Conservation (phyloP, 495 filamentous ascomycete species). For the Acidiella bohemica region DNA sequence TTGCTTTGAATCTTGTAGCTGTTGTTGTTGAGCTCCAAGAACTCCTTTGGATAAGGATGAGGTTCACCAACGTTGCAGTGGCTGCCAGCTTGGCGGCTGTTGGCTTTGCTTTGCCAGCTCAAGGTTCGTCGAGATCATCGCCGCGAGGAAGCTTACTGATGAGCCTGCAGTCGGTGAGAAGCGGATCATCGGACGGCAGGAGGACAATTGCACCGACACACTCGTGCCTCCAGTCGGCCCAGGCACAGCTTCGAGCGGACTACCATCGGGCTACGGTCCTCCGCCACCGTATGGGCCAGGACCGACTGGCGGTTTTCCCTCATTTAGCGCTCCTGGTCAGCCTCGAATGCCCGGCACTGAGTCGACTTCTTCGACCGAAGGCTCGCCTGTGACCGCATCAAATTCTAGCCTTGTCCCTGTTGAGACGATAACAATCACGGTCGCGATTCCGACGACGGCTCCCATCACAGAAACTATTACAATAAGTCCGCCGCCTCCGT, state of each 20-base stretch:
- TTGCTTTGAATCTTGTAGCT: neutral
- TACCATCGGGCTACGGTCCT: slow-evolving; percentile 1
- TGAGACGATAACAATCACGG: too few relatives aligned
- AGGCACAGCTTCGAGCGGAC: neutral
- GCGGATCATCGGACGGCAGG: neutral
- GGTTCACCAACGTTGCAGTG: neutral
- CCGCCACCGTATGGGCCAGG: neutral
- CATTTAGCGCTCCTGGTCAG: neutral
- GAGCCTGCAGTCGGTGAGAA: neutral
- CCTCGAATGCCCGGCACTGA: neutral
- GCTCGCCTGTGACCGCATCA: neutral
- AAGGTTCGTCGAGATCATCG: neutral
- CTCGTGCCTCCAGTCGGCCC: neutral
- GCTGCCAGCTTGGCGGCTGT: slow-evolving; percentile 2
- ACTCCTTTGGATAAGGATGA: slow-evolving; percentile 5
- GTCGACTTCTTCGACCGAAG: neutral
- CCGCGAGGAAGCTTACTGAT: neutral
- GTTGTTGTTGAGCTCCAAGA: neutral
- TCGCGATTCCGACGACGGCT: neutral
- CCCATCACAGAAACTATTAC: too few relatives aligned
- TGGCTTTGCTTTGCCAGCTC: slow-evolving; percentile 3
- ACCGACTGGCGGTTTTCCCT: neutral
- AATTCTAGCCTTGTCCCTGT: too few relatives aligned
- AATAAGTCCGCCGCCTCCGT: too few relatives aligned
- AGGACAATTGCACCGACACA: slow-evolving; percentile 10